Percentiles rank a stretch among this genome's conserved stretches.
Conservation (phyloP, 768 basidiomycete genomes). For the Lyophyllum shimeji region DNA sequence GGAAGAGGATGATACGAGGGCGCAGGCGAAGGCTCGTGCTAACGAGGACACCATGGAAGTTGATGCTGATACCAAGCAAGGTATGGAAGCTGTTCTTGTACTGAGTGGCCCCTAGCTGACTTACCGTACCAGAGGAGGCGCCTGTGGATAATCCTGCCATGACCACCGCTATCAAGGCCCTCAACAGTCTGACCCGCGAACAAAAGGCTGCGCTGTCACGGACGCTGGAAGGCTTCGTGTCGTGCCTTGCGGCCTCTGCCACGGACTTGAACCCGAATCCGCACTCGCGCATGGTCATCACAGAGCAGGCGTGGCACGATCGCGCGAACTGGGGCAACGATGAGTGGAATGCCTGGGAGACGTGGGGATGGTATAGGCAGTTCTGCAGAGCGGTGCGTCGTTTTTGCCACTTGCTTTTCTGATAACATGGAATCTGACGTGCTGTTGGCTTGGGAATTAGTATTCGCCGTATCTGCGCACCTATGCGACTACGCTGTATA, state of each 20-base stretch:
- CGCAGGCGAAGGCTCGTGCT: slow-evolving; percentile 66
- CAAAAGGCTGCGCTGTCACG: slow-evolving; percentile 72
- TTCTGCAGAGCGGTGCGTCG: slow-evolving; percentile 75
- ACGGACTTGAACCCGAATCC: slow-evolving; percentile 48
- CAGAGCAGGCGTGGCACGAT: slow-evolving; percentile 67
- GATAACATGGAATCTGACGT: neutral
- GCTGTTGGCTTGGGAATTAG: slow-evolving; percentile 33
- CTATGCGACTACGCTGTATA: slow-evolving; percentile 68
- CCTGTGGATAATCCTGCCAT: slow-evolving; percentile 66
- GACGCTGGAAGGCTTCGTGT: slow-evolving; percentile 76
- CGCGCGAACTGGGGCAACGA: slow-evolving; percentile 68
- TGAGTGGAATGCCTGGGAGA: slow-evolving; percentile 85
- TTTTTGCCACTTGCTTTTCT: neutral
- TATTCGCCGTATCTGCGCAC: slow-evolving; percentile 79
- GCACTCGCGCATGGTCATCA: slow-evolving; percentile 55
- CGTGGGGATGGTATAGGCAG: slow-evolving; percentile 90
- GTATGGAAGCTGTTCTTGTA: slow-evolving; percentile 19
- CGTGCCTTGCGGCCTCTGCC: slow-evolving; percentile 49
- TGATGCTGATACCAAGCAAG: slow-evolving; percentile 62
- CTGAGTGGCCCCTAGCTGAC: neutral
- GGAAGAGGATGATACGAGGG: slow-evolving; percentile 86
- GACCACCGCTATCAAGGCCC: slow-evolving; percentile 72
- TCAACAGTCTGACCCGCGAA: slow-evolving; percentile 70
- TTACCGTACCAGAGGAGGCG: slow-evolving; percentile 33
- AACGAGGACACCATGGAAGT: slow-evolving; percentile 67